These are phyloP conservation scores for Myriosclerotinia scirpicola DNA, from an alignment of 2,329 filamentous ascomycete species.

Conservation along the genomic window DNA sequence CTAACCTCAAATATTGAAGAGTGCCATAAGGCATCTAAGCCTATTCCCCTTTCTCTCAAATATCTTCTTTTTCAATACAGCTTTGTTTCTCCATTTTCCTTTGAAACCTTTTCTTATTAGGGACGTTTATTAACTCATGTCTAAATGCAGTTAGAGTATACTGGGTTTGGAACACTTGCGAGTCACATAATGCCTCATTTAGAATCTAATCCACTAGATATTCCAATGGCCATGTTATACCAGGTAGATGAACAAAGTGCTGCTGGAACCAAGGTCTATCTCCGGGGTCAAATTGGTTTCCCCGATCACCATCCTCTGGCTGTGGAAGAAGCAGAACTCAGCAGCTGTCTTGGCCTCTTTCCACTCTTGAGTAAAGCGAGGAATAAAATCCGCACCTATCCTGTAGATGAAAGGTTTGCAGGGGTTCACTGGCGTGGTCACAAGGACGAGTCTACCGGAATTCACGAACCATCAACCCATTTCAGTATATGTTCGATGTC, in stretches of 20 bases:
- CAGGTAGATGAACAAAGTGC: slow-evolving; percentile 33
- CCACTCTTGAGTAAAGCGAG: slow-evolving; percentile 32
- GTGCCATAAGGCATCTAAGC: no score
- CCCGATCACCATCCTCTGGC: slow-evolving; percentile 32
- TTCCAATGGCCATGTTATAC: slow-evolving; percentile 37
- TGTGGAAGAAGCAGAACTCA: slow-evolving; percentile 27
- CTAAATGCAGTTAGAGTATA: slow-evolving; percentile 28
- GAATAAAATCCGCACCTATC: slow-evolving; percentile 29
- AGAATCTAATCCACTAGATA: slow-evolving; percentile 32
- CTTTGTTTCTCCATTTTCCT: background rate
- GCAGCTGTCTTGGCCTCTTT: slow-evolving; percentile 30
- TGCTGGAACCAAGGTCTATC: slow-evolving; percentile 22
- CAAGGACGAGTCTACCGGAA: slow-evolving; percentile 23
- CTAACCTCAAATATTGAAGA: background rate
- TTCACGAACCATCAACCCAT: slow-evolving; percentile 31
- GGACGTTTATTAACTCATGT: slow-evolving; percentile 1
- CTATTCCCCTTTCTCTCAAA: no score
- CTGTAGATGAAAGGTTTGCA: slow-evolving; percentile 32
- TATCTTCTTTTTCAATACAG: background rate
- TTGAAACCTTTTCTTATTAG: background rate
- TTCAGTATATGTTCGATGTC: slow-evolving; percentile 35
- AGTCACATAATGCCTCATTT: slow-evolving; percentile 32
- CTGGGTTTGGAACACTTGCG: slow-evolving; percentile 22
- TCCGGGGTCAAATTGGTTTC: slow-evolving; percentile 32
- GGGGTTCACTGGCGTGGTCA: slow-evolving; percentile 28